Evolutionary conservation across 1,284 basidiomycete genomes (phyloP).

Genomic region (Stereum hirsutum): DNA sequence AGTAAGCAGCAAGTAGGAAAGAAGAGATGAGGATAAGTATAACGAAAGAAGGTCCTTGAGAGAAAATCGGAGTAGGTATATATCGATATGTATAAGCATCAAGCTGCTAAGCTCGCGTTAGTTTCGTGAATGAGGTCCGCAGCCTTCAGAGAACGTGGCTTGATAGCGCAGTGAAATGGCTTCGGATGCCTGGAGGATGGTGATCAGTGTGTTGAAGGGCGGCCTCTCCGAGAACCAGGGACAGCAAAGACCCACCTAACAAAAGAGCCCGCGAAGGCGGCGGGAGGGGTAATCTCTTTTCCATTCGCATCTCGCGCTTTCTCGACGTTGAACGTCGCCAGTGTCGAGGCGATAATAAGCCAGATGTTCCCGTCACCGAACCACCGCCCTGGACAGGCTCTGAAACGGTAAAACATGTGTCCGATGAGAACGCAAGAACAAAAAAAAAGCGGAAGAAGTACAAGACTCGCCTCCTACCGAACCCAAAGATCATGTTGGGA

Average conservation of each 20-base stretch:
- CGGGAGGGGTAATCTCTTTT: slow-evolving; percentile 8
- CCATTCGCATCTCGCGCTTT: slow-evolving; percentile 7
- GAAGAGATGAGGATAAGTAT: too few relatives aligned
- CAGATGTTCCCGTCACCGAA: slow-evolving; percentile 15
- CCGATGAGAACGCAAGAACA: background rate
- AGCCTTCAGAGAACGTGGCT: slow-evolving; percentile 8
- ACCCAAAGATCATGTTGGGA: slow-evolving; percentile 14
- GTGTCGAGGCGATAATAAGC: slow-evolving; percentile 8
- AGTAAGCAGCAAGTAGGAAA: too few relatives aligned
- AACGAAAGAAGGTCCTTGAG: too few relatives aligned
- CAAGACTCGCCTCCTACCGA: slow-evolving; percentile 9
- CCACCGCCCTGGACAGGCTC: slow-evolving; percentile 14
- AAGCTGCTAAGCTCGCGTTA: background rate
- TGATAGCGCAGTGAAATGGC: slow-evolving; percentile 11
- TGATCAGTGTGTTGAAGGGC: background rate
- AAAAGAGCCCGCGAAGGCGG: slow-evolving; percentile 8
- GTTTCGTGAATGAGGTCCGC: slow-evolving; percentile 6
- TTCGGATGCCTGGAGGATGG: slow-evolving; percentile 6
- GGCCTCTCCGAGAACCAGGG: too few relatives aligned
- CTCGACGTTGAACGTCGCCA: slow-evolving; percentile 8
- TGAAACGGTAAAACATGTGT: background rate
- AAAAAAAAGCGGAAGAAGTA: background rate
- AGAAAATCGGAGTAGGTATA: too few relatives aligned
- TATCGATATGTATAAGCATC: background rate
- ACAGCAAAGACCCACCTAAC: slow-evolving; percentile 7